Evolutionary conservation across 768 basidiomycete genomes (phyloP).

Genomic region (Tricholomella constricta): DNA sequence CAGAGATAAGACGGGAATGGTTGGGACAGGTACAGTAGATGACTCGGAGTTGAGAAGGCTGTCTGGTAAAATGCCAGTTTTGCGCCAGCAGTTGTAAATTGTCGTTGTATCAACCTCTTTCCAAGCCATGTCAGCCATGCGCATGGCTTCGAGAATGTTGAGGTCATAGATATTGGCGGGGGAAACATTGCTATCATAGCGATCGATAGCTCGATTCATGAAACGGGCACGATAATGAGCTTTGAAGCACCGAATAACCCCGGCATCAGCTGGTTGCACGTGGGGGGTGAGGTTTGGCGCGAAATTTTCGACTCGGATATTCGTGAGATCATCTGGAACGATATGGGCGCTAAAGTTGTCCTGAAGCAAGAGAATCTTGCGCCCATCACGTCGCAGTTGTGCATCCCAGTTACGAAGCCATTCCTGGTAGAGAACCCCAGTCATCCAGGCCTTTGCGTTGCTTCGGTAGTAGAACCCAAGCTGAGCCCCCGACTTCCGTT

Average conservation of each 20-base stretch:
- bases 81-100: conserved; percentile 33
- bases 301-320: conserved; percentile 16
- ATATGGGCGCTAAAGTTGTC: conserved; percentile 1
- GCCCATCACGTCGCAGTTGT: conserved; percentile 18
- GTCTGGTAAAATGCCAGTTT: conserved; percentile 27
- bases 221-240: neutral
- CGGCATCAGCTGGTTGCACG: conserved; percentile 24
- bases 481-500: conserved; percentile 27
- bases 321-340: neutral
- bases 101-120: conserved; percentile 17
- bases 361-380: conserved; percentile 1
- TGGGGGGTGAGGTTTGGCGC: conserved; percentile 31
- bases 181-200: conserved; percentile 25
- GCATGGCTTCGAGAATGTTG: conserved; percentile 35
- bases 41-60: conserved; percentile 4
- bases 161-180: conserved; percentile 33
- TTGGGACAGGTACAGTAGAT: neutral
- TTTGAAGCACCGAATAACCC: conserved; percentile 3
- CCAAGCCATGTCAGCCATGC: conserved; percentile 24
- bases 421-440: conserved; percentile 30
- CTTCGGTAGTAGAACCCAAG: conserved; percentile 37
- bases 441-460: conserved; percentile 44
- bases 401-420: conserved; percentile 36
- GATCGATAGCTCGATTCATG: conserved; percentile 27
- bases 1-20: conserved; percentile 24